Evolutionary conservation across 164 flowering plant species (phyloP).

Genomic region (Annona squamosa): DNA sequence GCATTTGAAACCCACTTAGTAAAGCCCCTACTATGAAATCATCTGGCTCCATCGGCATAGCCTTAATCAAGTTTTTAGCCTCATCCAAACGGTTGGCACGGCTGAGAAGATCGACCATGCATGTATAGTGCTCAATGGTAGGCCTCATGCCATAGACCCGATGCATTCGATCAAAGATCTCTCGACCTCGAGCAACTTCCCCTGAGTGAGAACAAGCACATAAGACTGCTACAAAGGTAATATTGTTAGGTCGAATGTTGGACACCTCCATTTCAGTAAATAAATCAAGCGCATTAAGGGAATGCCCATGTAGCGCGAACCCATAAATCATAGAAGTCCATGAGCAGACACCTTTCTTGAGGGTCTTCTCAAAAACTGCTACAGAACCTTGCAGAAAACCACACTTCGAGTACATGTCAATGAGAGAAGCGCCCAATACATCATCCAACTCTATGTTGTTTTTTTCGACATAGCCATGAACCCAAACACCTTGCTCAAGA

Average conservation of each 20-base stretch:
- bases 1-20: constrained; percentile 11
- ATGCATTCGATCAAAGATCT: constrained; percentile 6
- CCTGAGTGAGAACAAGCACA: constrained; percentile 17
- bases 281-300: constrained; percentile 2
- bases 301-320: constrained; percentile 8
- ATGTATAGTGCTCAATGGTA: constrained; percentile 10
- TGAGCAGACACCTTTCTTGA: constrained; percentile 10
- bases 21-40: constrained; percentile 12
- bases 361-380: constrained; percentile 8
- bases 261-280: constrained; percentile 10
- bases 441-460: constrained; percentile 12
- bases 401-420: constrained; percentile 17
- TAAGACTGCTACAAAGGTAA: constrained; percentile 11
- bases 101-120: constrained; percentile 18
- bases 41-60: constrained; percentile 18
- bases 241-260: constrained; percentile 10
- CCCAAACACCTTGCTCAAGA: constrained; percentile 17
- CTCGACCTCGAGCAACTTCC: constrained; percentile 9
- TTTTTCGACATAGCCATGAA: constrained; percentile 16
- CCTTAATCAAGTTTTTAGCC: constrained; percentile 11
- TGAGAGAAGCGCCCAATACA: constrained; percentile 12
- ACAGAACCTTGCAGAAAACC: constrained; percentile 13
- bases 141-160: constrained; percentile 6
- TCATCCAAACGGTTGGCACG: constrained; percentile 7
- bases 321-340: constrained; percentile 15